A percentile compares a stretch with the other conserved stretches of the same genome.
Conservation (phyloP, 2,329 filamentous ascomycete species). For the Ramichloridium luteum region DNA sequence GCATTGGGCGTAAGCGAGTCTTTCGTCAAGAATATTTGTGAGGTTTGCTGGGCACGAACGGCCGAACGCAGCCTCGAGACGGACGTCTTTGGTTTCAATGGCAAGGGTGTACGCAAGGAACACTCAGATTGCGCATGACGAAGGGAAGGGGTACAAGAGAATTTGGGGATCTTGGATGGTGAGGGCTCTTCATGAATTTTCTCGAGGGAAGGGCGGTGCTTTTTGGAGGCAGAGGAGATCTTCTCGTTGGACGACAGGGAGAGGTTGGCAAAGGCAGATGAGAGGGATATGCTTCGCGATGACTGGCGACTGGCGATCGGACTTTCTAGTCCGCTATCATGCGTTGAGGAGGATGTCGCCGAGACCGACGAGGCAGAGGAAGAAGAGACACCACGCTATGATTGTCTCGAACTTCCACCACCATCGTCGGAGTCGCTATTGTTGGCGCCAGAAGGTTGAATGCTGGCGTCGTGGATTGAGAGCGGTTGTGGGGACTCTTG, state of each 20-base stretch:
- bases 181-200: constrained; percentile 21
- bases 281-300: constrained; percentile 22
- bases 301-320: constrained; percentile 12
- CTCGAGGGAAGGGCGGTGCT: constrained; percentile 21
- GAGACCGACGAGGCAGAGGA: constrained; percentile 11
- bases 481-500: constrained; percentile 6
- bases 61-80: constrained; percentile 19
- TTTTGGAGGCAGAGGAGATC: constrained; percentile 9
- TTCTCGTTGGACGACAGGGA: constrained; percentile 15
- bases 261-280: constrained; percentile 18
- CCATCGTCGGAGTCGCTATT: constrained; percentile 12
- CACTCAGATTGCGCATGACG: constrained; percentile 21
- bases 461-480: constrained; percentile 11
- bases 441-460: constrained; percentile 20
- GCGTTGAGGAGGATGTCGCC: constrained; percentile 7
- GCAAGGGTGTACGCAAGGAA: constrained; percentile 19
- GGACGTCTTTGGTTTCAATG: constrained; percentile 19
- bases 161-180: constrained; percentile 26
- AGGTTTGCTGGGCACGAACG: not conserved
- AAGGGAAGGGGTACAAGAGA: constrained; percentile 19
- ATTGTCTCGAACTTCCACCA: constrained; percentile 9
- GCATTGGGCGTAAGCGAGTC: constrained; percentile 35
- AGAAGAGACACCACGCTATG: constrained; percentile 15
- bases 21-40: constrained; percentile 56
- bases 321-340: not conserved